phyloP scores from a whole-genome alignment of 352 stramenopile genomes.

The Globisporangium takayamanum region DNA sequence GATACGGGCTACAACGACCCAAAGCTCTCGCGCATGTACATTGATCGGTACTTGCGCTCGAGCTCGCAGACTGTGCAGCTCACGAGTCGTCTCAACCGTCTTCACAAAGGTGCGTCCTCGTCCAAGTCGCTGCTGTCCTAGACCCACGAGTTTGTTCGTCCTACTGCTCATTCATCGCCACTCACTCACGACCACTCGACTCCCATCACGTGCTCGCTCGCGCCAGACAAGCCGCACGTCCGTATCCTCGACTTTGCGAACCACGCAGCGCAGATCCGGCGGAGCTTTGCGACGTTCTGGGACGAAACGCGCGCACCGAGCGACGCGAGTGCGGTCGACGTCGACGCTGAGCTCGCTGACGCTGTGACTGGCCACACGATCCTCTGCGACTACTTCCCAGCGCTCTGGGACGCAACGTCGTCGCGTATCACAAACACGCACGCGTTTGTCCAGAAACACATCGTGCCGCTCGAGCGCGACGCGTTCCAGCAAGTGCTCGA shows the following conservation, averaged over 20 bases:
- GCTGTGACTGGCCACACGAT: slow-evolving; percentile 28
- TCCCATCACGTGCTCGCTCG: too few relatives aligned
- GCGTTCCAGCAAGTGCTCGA: slow-evolving; percentile 50
- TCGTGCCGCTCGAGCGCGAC: slow-evolving; percentile 42
- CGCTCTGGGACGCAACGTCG: slow-evolving; percentile 13
- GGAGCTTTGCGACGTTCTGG: slow-evolving; percentile 48
- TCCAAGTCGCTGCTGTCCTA: neutral
- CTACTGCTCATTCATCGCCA: too few relatives aligned
- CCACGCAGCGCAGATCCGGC: slow-evolving; percentile 58
- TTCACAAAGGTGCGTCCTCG: slow-evolving; percentile 26
- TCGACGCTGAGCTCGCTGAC: slow-evolving; percentile 23
- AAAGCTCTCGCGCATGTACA: slow-evolving; percentile 67
- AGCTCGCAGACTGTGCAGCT: slow-evolving; percentile 71
- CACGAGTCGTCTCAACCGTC: slow-evolving; percentile 74
- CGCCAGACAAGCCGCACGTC: slow-evolving; percentile 31
- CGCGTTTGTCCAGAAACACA: slow-evolving; percentile 20
- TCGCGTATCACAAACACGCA: neutral
- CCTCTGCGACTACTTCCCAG: slow-evolving; percentile 37
- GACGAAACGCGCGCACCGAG: slow-evolving; percentile 21
- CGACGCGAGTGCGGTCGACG: slow-evolving; percentile 21
- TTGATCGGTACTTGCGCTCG: slow-evolving; percentile 68
- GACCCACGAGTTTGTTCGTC: neutral
- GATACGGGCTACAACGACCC: slow-evolving; percentile 84
- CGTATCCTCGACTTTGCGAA: slow-evolving; percentile 72
- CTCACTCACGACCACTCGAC: too few relatives aligned